Percentiles rank a stretch among this genome's conserved stretches.
These are phyloP conservation scores for Nannizziopsis barbatae DNA, from an alignment of 2,329 filamentous ascomycete species.

Conservation along the genomic window DNA sequence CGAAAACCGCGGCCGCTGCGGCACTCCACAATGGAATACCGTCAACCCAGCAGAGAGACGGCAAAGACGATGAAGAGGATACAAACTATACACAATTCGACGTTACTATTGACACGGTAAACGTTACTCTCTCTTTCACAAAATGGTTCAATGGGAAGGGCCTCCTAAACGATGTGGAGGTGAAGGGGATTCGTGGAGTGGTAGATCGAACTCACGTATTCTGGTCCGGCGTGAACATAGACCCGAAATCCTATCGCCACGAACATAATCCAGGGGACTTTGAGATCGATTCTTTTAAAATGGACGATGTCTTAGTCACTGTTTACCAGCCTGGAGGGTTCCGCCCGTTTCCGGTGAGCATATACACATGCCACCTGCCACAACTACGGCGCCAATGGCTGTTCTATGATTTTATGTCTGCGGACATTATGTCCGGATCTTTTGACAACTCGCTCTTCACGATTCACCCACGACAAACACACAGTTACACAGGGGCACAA, in stretches of 20 bases:
- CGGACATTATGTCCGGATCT: conserved; percentile 90
- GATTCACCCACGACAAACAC: conserved; percentile 85
- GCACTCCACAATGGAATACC: conserved; percentile 53
- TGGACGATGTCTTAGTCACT: conserved; percentile 85
- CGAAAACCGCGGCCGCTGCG: conserved; percentile 68
- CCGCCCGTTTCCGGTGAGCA: conserved; percentile 88
- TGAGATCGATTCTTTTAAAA: conserved; percentile 91
- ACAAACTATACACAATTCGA: conserved; percentile 98
- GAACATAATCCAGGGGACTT: conserved; percentile 87
- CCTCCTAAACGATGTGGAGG: conserved; percentile 77
- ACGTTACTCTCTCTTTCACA: conserved; percentile 91
- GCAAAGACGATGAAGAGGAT: conserved; percentile 54
- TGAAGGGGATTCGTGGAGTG: conserved; percentile 85
- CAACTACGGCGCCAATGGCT: conserved; percentile 91
- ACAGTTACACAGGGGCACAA: conserved; percentile 60
- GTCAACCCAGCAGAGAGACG: conserved; percentile 19
- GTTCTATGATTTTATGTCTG: conserved; percentile 93
- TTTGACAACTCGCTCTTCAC: conserved; percentile 95
- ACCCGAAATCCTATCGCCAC: conserved; percentile 79
- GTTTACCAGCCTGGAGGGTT: conserved; percentile 83
- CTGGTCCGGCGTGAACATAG: conserved; percentile 56
- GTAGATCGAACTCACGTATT: conserved; percentile 77
- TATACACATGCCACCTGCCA: conserved; percentile 89
- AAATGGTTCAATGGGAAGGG: conserved; percentile 99
- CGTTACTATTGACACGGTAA: conserved; percentile 84